Evolutionary conservation across 306 rosid genomes (phyloP).

Genomic region (Macrotyloma uniflorum): DNA sequence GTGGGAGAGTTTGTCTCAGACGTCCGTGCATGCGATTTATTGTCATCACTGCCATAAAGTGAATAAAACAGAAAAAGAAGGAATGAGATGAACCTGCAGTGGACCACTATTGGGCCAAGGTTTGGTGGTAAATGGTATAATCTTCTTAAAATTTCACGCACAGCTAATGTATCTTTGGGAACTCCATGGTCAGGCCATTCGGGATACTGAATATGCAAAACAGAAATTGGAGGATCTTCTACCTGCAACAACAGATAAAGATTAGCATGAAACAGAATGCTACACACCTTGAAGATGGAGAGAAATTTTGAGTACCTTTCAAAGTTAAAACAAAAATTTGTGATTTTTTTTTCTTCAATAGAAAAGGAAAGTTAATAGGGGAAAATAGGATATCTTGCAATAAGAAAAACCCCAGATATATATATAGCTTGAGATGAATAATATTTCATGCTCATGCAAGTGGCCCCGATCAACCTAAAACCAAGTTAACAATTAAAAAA

Average conservation of each 20-base stretch:
- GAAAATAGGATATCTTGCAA: neutral
- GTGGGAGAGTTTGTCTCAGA: slow-evolving; percentile 53
- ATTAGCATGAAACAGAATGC: slow-evolving; percentile 19
- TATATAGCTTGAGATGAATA: neutral
- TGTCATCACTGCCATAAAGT: neutral
- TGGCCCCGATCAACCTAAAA: neutral
- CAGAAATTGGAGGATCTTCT: slow-evolving; percentile 65
- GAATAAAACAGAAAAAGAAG: slow-evolving; percentile 9
- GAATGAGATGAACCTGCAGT: slow-evolving; percentile 78
- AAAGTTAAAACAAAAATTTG: slow-evolving; percentile 19
- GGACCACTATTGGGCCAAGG: slow-evolving; percentile 87
- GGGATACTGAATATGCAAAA: slow-evolving; percentile 87
- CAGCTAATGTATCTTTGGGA: slow-evolving; percentile 70
- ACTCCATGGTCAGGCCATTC: slow-evolving; percentile 99
- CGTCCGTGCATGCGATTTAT: slow-evolving; percentile 25
- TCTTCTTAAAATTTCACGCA: slow-evolving; percentile 79
- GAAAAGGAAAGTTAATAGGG: neutral
- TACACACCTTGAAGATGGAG: slow-evolving; percentile 31
- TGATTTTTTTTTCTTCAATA: neutral
- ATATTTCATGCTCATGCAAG: neutral
- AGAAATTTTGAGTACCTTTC: slow-evolving; percentile 17
- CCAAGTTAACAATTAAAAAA: neutral
- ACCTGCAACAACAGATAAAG: slow-evolving; percentile 52
- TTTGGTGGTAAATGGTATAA: slow-evolving; percentile 61
- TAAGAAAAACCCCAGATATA: neutral